Evolutionary conservation across 1,139 yeast species (phyloP), one percentile per base, ranked within the genome.

Genomic region (Candida tunisiensis): DNA sequence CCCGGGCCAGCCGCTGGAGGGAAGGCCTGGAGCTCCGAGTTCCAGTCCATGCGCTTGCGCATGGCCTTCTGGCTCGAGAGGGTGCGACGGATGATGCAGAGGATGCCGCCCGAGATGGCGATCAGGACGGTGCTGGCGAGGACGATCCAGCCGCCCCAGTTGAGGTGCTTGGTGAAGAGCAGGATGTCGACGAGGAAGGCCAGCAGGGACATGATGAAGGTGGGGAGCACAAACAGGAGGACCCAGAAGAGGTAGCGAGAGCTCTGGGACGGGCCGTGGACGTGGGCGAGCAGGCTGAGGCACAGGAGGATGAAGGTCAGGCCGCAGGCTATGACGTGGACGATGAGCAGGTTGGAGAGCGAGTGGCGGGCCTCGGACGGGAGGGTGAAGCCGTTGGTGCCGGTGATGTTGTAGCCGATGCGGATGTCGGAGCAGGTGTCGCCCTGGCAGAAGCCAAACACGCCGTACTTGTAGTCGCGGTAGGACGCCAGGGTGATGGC

Each of bases 291-390:
- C 4, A 60, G 27, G 0, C 64, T 44, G 28, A 51, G 41, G 6
- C 55, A 19, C 19, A 60, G 40, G 34, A 72, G 49, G 7, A 77
- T 39, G 28, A 74, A 58, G n/a, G 79, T 70, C 45, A 80, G 57
- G 0, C 85, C 93, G 10, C 80, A 69, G 3, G 93, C 80, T 19
- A 85, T 69, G 1, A 92, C 93, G 37, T 78, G 83, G 12, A 80
- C 69, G 25, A 85, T 68, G 30, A 88, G 60, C 25, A 80, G 60
- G 37, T 71, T 69, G 3, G 91, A 74, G 29, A 85, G 63, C 2
- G 70, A 60, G 35, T 63, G 65, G 38, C 93, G 61, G 1, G 82
- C 72, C 24, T 58, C 54, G 1, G 66, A 55, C 9, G 70, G 67
- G 35, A 74, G 39, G 17, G 63, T 54, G 52, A 69, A 68, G 23